A percentile compares a stretch with the other conserved stretches of the same genome.
Evolutionary conservation across 495 filamentous ascomycete genomes (phyloP).

Genomic region (Aspergillus biplanus): DNA sequence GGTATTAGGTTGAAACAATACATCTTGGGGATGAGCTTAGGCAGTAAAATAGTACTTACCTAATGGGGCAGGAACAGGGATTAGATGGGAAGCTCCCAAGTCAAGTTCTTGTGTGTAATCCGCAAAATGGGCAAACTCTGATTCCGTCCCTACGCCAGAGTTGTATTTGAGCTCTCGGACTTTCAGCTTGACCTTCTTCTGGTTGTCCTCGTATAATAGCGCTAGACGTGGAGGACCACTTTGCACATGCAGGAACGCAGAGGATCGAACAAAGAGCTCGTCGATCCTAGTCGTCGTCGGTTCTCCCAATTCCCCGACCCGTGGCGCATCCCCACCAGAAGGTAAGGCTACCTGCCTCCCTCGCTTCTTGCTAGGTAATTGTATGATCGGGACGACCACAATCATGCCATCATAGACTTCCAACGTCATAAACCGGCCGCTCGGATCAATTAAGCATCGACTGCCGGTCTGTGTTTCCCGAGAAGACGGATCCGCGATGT

Average conservation of each 20-base stretch:
- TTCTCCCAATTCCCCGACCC: slow-evolving; percentile 64
- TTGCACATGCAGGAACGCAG: slow-evolving; percentile 77
- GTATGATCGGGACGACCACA: slow-evolving; percentile 71
- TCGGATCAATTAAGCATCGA: slow-evolving; percentile 81
- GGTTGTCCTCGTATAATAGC: slow-evolving; percentile 77
- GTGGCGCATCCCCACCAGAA: slow-evolving; percentile 37
- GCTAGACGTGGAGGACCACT: slow-evolving; percentile 75
- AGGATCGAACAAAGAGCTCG: slow-evolving; percentile 84
- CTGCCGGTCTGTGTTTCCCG: slow-evolving; percentile 76
- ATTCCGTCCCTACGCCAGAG: slow-evolving; percentile 48
- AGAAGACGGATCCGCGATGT: slow-evolving; percentile 77
- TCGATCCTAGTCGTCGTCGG: slow-evolving; percentile 75
- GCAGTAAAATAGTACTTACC: slow-evolving; percentile 39
- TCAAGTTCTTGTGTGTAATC: slow-evolving; percentile 65
- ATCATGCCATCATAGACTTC: slow-evolving; percentile 90
- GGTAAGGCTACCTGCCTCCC: slow-evolving; percentile 31
- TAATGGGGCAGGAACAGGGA: slow-evolving; percentile 73
- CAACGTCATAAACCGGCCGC: slow-evolving; percentile 76
- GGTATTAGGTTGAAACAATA: slow-evolving; percentile 11
- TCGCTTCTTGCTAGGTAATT: slow-evolving; percentile 61
- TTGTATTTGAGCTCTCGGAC: slow-evolving; percentile 59
- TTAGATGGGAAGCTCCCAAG: slow-evolving; percentile 75
- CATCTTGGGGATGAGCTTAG: not conserved
- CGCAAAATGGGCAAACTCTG: slow-evolving; percentile 55
- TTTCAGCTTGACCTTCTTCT: slow-evolving; percentile 64